Percentiles rank a stretch among this genome's conserved stretches.
These are phyloP conservation scores for Candida nonsorbophila DNA, from an alignment of 805 yeast species.

Conservation along the genomic window DNA sequence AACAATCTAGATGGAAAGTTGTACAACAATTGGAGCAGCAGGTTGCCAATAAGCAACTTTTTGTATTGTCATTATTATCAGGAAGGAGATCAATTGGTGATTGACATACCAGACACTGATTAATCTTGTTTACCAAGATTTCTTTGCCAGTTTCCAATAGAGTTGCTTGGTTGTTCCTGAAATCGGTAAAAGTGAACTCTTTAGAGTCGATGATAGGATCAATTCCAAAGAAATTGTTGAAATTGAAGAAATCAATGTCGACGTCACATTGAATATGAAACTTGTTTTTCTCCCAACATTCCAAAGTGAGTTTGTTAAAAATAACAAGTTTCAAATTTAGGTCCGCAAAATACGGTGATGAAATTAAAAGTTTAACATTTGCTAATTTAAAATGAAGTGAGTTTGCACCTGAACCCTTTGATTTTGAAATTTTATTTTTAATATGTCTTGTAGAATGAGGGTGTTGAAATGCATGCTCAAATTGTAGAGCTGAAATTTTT, in stretches of 20 bases:
- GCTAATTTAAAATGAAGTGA: conserved; percentile 45
- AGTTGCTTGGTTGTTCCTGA: neutral
- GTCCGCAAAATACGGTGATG: conserved; percentile 36
- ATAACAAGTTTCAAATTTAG: conserved; percentile 44
- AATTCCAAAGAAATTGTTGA: too few species aligned
- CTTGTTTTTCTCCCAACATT: conserved; percentile 31
- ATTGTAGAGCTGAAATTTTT: conserved; percentile 62
- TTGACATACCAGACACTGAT: conserved; percentile 27
- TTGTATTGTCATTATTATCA: conserved; percentile 8
- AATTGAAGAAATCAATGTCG: conserved; percentile 4
- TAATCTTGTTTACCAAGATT: conserved; percentile 11
- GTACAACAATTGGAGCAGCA: conserved; percentile 21
- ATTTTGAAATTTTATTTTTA: conserved; percentile 32
- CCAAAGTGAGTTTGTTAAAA: conserved; percentile 27
- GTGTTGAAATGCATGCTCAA: conserved; percentile 86
- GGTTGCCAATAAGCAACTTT: too few species aligned
- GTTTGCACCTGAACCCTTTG: conserved; percentile 26
- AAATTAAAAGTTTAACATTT: conserved; percentile 39
- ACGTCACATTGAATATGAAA: too few species aligned
- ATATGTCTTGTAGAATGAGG: conserved; percentile 61
- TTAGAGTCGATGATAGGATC: too few species aligned
- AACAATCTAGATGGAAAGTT: conserved; percentile 35
- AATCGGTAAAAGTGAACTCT: too few species aligned
- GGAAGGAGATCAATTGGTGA: conserved; percentile 27
- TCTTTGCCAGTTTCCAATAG: conserved; percentile 7